These are phyloP conservation scores for Citrus unshiu DNA, from an alignment of 345 rosid genomes.

Conservation along the genomic window DNA sequence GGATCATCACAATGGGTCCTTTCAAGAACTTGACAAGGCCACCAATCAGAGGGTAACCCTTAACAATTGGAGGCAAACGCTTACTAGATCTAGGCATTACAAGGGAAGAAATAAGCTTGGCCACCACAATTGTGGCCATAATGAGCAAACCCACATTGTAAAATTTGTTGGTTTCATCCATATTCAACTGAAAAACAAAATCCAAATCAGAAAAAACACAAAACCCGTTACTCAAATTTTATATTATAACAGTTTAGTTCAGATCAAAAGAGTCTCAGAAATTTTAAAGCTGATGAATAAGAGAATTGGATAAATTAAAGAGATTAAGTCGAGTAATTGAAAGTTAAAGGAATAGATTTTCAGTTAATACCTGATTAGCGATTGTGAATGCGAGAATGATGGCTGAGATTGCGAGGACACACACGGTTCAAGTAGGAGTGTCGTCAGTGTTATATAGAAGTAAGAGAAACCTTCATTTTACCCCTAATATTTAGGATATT, in stretches of 20 bases:
- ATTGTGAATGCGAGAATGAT: background rate
- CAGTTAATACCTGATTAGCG: background rate
- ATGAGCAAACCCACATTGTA: constrained; percentile 55
- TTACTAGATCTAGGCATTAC: constrained; percentile 52
- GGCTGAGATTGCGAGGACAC: background rate
- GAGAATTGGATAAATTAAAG: background rate
- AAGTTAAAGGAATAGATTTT: background rate
- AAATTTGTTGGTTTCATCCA: constrained; percentile 57
- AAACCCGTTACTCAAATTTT: background rate
- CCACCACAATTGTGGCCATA: constrained; percentile 60
- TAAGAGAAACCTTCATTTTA: background rate
- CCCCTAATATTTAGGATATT: no score
- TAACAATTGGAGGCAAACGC: constrained; percentile 73
- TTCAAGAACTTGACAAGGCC: constrained; percentile 70
- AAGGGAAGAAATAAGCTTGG: constrained; percentile 70
- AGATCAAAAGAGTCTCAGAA: background rate
- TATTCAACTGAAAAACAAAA: constrained; percentile 13
- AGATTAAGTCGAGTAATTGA: background rate
- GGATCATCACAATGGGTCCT: constrained; percentile 80
- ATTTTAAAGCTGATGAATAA: background rate
- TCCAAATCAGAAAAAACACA: background rate
- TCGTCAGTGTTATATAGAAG: background rate
- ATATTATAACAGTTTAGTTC: background rate
- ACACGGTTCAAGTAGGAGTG: background rate
- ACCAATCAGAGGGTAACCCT: constrained; percentile 65